phyloP scores from a whole-genome alignment of 2,329 filamentous ascomycete genomes.

The Aspergillus sp. region DNA sequence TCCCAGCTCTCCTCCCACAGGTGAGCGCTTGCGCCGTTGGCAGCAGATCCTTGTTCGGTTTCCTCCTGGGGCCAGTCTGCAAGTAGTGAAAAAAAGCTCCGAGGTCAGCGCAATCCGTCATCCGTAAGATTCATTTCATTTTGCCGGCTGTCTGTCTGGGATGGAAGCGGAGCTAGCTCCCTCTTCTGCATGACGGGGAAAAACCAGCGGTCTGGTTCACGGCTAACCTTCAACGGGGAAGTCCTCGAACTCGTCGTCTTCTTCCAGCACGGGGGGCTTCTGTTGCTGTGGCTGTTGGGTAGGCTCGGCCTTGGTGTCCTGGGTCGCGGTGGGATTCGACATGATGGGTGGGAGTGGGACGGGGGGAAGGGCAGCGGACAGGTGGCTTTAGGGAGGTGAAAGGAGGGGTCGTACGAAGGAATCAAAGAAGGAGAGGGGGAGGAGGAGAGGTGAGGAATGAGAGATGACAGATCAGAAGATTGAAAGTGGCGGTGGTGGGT shows the following conservation, averaged over 20 bases:
- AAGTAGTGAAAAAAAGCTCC: neutral
- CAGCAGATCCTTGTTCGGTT: slow-evolving; percentile 60
- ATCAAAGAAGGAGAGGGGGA: neutral
- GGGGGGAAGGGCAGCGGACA: neutral
- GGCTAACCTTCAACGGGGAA: slow-evolving; percentile 87
- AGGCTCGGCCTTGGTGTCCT: slow-evolving; percentile 40
- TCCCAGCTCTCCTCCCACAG: slow-evolving; percentile 99
- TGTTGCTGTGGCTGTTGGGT: slow-evolving; percentile 56
- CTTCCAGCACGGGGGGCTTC: slow-evolving; percentile 75
- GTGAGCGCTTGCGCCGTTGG: slow-evolving; percentile 68
- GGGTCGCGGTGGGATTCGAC: slow-evolving; percentile 45
- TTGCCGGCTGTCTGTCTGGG: neutral
- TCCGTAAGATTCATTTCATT: neutral
- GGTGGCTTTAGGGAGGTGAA: neutral
- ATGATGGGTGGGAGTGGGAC: slow-evolving; percentile 38
- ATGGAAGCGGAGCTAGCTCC: neutral
- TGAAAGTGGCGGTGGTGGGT: neutral
- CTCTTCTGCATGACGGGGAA: neutral
- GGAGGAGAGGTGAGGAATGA: slow-evolving; percentile 1
- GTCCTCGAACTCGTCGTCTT: slow-evolving; percentile 99
- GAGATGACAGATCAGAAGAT: slow-evolving; percentile 4
- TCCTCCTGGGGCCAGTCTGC: slow-evolving; percentile 92
- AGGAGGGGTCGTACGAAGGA: neutral
- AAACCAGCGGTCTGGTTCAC: neutral
- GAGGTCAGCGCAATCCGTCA: slow-evolving; percentile 13